A percentile compares a stretch with the other conserved stretches of the same genome.
These are phyloP conservation scores for Saturnispora kantuleensis DNA, from an alignment of 805 yeast genomes.

Conservation along the genomic window DNA sequence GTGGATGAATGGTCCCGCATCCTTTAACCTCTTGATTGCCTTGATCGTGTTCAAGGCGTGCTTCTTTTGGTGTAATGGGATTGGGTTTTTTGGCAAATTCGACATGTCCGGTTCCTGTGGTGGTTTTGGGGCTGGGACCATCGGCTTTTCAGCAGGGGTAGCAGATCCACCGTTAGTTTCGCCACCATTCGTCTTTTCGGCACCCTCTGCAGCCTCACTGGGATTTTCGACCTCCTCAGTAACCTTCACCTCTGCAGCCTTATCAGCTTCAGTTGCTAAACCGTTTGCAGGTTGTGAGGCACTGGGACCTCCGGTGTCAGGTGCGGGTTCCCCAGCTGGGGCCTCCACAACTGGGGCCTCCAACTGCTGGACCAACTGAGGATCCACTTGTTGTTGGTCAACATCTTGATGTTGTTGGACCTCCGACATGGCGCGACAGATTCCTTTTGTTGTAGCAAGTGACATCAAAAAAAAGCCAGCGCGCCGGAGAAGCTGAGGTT, in stretches of 20 bases:
- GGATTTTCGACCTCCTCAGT: background rate
- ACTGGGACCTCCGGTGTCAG: background rate
- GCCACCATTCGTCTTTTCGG: background rate
- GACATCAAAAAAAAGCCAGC: background rate
- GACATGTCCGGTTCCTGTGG: slow-evolving; percentile 64
- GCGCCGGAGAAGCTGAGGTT: background rate
- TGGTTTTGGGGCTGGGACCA: slow-evolving; percentile 67
- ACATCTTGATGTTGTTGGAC: background rate
- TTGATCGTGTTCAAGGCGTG: slow-evolving; percentile 71
- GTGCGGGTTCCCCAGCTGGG: no score
- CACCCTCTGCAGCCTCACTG: background rate
- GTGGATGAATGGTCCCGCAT: slow-evolving; percentile 77
- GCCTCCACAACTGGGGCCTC: no score
- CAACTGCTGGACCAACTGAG: background rate
- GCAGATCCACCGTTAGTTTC: background rate
- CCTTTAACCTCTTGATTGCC: slow-evolving; percentile 82
- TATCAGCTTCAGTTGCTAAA: background rate
- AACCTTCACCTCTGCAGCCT: background rate
- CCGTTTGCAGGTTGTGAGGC: background rate
- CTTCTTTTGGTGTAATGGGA: slow-evolving; percentile 76
- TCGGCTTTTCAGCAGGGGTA: slow-evolving; percentile 15
- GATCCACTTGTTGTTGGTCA: background rate
- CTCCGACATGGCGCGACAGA: slow-evolving; percentile 1
- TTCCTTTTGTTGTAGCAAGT: slow-evolving; percentile 1
- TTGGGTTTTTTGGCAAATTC: slow-evolving; percentile 54